These are phyloP conservation scores for Didymella arachidicola DNA, from an alignment of 2,329 filamentous ascomycete species.

Conservation along the genomic window DNA sequence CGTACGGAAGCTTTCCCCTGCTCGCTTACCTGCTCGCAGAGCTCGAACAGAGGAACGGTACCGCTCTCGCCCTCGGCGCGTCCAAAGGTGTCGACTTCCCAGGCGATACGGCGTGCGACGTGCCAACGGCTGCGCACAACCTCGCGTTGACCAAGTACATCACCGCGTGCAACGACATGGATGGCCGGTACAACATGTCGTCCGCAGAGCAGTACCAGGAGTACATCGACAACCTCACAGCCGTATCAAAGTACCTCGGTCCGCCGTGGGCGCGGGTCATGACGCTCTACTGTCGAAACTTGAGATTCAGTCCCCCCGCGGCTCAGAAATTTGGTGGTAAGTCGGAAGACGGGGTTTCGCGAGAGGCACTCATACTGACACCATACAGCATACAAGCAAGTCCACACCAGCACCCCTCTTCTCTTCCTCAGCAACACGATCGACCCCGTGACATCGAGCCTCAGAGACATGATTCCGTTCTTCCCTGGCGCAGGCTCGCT, in stretches of 20 bases:
- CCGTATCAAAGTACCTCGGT: background rate
- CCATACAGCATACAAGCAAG: background rate
- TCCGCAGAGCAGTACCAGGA: background rate
- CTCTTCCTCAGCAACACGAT: background rate
- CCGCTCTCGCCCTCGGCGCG: background rate
- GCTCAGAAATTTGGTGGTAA: background rate
- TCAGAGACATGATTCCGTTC: background rate
- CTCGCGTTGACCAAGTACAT: background rate
- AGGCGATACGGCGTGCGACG: background rate
- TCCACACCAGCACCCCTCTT: background rate
- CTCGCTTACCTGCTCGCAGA: background rate
- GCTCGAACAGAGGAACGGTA: background rate
- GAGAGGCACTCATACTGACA: background rate
- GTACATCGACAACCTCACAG: background rate
- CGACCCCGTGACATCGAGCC: background rate
- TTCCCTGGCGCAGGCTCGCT: background rate
- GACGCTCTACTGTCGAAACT: constrained; percentile 2
- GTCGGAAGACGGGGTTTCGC: background rate
- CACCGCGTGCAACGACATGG: constrained; percentile 1
- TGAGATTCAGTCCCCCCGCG: background rate
- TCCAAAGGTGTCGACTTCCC: background rate
- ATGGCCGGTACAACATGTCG: background rate
- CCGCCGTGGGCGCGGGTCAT: constrained; percentile 1
- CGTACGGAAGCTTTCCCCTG: background rate
- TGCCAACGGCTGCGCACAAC: background rate